These are phyloP conservation scores for Mortierella sp. DNA, from an alignment of 371 early-diverging fungal species.

Conservation along the genomic window DNA sequence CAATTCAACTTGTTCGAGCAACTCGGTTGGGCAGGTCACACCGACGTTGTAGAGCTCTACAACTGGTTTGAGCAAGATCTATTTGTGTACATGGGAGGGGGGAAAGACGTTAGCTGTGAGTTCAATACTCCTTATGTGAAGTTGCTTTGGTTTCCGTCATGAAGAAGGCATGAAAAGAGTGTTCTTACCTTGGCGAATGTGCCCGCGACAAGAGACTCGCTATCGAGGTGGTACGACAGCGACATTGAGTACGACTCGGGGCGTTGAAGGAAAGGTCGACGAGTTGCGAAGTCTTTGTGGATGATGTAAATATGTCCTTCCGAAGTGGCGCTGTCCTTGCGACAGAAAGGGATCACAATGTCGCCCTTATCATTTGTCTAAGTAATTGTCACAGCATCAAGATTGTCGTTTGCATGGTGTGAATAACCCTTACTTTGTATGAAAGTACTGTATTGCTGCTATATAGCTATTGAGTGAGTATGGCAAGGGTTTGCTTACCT, in stretches of 20 bases:
- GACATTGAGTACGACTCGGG: slow-evolving; percentile 58
- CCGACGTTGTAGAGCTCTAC: slow-evolving; percentile 43
- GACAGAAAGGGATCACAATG: slow-evolving; percentile 63
- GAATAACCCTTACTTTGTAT: neutral
- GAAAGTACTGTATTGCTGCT: neutral
- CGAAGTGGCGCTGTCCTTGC: neutral
- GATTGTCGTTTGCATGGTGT: neutral
- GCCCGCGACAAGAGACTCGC: slow-evolving; percentile 62
- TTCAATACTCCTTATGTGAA: neutral
- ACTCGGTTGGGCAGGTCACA: slow-evolving; percentile 49
- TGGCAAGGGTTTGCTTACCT: slow-evolving; percentile 51
- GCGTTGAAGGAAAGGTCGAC: slow-evolving; percentile 49
- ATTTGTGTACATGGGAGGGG: neutral
- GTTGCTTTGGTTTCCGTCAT: neutral
- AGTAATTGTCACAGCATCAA: neutral
- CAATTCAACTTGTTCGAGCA: slow-evolving; percentile 61
- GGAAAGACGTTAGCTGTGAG: too few relatives aligned
- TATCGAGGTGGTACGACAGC: slow-evolving; percentile 62
- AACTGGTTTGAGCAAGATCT: slow-evolving; percentile 60
- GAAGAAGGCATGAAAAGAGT: neutral
- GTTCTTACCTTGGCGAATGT: slow-evolving; percentile 59
- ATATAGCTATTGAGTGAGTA: neutral
- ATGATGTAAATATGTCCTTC: slow-evolving; percentile 49
- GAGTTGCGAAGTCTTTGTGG: slow-evolving; percentile 61
- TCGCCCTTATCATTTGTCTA: slow-evolving; percentile 62